Conservation (phyloP, 495 filamentous ascomycete genomes). For the Amniculicola lignicola region DNA sequence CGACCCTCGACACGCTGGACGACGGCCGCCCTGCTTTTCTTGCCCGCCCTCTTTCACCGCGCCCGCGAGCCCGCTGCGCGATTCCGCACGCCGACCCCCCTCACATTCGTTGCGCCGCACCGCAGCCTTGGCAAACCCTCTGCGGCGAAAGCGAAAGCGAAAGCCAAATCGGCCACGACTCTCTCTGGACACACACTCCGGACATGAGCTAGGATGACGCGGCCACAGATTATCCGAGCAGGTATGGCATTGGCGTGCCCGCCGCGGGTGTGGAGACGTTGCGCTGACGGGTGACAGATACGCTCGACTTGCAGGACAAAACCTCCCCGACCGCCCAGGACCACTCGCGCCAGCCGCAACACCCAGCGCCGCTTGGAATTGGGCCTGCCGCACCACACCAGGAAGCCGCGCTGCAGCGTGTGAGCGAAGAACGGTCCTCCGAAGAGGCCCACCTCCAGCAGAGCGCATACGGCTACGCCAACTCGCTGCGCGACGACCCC, state of each 20-base stretch:
- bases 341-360: slow-evolving; percentile 57
- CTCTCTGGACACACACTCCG: too few species aligned
- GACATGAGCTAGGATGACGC: slow-evolving; percentile 55
- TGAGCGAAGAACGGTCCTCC: slow-evolving; percentile 64
- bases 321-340: slow-evolving; percentile 78
- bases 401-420: slow-evolving; percentile 73
- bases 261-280: slow-evolving; percentile 13
- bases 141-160: background rate
- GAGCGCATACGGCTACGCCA: slow-evolving; percentile 49
- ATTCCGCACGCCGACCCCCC: background rate
- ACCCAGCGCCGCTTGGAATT: slow-evolving; percentile 49
- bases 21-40: slow-evolving; percentile 5
- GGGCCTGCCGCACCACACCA: slow-evolving; percentile 78
- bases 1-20: slow-evolving; percentile 6
- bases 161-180: background rate
- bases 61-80: background rate
- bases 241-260: slow-evolving; percentile 51
- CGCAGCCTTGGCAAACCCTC: slow-evolving; percentile 8
- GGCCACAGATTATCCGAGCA: slow-evolving; percentile 74
- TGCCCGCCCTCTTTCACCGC: slow-evolving; percentile 8
- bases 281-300: slow-evolving; percentile 58
- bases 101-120: slow-evolving; percentile 19
- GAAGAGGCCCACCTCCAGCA: slow-evolving; percentile 56
- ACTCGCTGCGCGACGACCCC: slow-evolving; percentile 47
- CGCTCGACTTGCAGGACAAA: slow-evolving; percentile 88